These are phyloP conservation scores for Neoboletus subvelutipes DNA, from an alignment of 768 basidiomycete genomes.

Conservation along the genomic window DNA sequence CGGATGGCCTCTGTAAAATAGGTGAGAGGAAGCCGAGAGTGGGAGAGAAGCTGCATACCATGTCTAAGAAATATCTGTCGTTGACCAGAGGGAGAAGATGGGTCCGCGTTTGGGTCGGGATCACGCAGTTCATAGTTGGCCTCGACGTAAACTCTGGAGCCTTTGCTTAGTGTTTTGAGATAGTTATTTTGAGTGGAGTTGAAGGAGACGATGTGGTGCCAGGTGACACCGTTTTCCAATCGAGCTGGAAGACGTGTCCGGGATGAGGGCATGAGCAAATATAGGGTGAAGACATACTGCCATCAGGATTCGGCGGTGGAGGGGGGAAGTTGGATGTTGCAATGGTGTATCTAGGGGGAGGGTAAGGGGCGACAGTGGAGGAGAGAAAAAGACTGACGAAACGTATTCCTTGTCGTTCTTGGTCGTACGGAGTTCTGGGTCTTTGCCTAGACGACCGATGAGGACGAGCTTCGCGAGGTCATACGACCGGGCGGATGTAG, in stretches of 20 bases:
- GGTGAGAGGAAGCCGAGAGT: conserved; percentile 3
- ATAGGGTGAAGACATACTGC: conserved; percentile 44
- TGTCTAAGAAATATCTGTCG: conserved; percentile 83
- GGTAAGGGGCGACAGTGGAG: not conserved
- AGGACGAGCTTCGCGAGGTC: conserved; percentile 78
- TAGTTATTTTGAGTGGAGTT: conserved; percentile 57
- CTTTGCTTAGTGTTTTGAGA: conserved; percentile 65
- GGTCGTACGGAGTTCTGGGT: conserved; percentile 68
- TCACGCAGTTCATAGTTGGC: conserved; percentile 75
- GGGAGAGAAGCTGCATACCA: conserved; percentile 43
- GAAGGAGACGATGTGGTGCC: conserved; percentile 79
- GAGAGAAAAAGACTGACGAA: conserved; percentile 45
- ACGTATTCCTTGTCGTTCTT: conserved; percentile 79
- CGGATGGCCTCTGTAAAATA: conserved; percentile 50
- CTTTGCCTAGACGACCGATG: conserved; percentile 68
- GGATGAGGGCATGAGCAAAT: not conserved
- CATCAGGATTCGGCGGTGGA: conserved; percentile 57
- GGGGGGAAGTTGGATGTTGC: conserved; percentile 66
- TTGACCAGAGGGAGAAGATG: conserved; percentile 66
- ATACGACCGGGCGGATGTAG: conserved; percentile 48
- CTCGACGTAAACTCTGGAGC: conserved; percentile 78
- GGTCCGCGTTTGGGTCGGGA: conserved; percentile 63
- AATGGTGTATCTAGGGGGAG: conserved; percentile 60
- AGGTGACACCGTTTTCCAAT: conserved; percentile 54
- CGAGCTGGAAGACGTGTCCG: conserved; percentile 44